Conservation (phyloP, 2,329 filamentous ascomycete species). For the Colletotrichum sp. region DNA sequence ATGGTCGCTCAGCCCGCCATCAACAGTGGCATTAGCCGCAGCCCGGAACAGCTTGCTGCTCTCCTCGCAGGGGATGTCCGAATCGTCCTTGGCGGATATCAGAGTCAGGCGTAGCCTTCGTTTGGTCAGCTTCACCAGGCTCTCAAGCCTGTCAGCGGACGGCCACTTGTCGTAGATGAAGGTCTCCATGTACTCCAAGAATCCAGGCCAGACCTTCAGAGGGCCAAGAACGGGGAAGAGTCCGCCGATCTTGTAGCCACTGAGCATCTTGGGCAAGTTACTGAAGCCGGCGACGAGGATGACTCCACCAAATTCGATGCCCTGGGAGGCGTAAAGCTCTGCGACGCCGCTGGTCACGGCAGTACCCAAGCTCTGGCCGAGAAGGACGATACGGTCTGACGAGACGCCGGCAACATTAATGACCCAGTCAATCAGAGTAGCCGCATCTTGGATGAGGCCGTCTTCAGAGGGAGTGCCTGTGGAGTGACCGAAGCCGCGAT, state of each 20-base stretch:
- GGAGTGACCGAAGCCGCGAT: conserved; percentile 85
- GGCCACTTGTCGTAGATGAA: conserved; percentile 84
- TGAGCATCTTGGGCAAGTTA: conserved; percentile 73
- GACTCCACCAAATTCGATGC: conserved; percentile 77
- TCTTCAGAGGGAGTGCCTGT: conserved; percentile 81
- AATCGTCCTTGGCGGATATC: conserved; percentile 81
- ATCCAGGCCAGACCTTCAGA: conserved; percentile 67
- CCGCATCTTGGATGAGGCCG: conserved; percentile 81
- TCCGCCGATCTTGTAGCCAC: conserved; percentile 81
- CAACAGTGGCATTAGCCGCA: conserved; percentile 57
- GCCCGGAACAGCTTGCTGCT: conserved; percentile 68
- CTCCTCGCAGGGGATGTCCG: conserved; percentile 79
- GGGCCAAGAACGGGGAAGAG: conserved; percentile 81
- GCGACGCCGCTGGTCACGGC: conserved; percentile 79
- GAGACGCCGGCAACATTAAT: conserved; percentile 68
- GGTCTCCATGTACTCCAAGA: conserved; percentile 65
- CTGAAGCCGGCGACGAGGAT: conserved; percentile 83
- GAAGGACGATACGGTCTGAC: conserved; percentile 74
- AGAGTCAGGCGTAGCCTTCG: conserved; percentile 69
- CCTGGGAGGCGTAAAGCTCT: conserved; percentile 68
- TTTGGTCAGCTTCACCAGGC: conserved; percentile 56
- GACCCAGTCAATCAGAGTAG: conserved; percentile 75
- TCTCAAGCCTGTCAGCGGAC: conserved; percentile 69
- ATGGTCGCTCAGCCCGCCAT: conserved; percentile 36
- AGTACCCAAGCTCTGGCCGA: conserved; percentile 89